Conservation (phyloP, 768 basidiomycete genomes). For the Boletus eberwhitei region DNA sequence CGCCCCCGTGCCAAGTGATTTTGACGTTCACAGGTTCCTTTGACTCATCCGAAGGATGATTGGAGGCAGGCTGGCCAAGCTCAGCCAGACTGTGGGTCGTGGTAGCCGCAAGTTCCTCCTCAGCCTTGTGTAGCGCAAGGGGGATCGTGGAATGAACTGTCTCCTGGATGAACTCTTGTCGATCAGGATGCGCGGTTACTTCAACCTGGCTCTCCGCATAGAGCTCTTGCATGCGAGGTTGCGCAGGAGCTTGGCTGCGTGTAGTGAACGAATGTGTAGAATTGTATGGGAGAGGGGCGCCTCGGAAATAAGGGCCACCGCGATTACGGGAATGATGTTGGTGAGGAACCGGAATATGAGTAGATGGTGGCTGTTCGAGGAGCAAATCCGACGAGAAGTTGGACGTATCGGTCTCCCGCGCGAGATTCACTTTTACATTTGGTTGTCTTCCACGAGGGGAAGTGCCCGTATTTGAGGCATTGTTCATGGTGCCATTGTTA, state of each 20-base stretch:
- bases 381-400: conserved; percentile 39
- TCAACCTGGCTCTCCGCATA: conserved; percentile 38
- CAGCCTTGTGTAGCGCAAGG: conserved; percentile 42
- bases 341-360: conserved; percentile 39
- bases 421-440: conserved; percentile 28
- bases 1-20: conserved; percentile 66
- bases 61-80: conserved; percentile 18
- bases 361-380: conserved; percentile 41
- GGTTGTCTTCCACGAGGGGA: conserved; percentile 34
- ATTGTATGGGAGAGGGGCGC: conserved; percentile 36
- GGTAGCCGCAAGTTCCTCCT: conserved; percentile 23
- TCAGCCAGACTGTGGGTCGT: conserved; percentile 13
- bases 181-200: conserved; percentile 28
- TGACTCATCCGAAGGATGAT: conserved; percentile 24
- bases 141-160: conserved; percentile 64
- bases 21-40: conserved; percentile 40
- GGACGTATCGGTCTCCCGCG: conserved; percentile 26
- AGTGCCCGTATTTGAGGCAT: conserved; percentile 34
- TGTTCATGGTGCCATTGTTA: conserved; percentile 37
- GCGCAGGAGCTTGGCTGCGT: conserved; percentile 32
- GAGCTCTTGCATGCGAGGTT: conserved; percentile 45
- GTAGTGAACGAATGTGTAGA: conserved; percentile 44
- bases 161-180: conserved; percentile 48
- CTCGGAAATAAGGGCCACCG: conserved; percentile 34
- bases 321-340: conserved; percentile 32